A percentile compares a stretch with the other conserved stretches of the same genome.
Evolutionary conservation across 257 asterid species (phyloP).

Genomic region (Striga asiatica): DNA sequence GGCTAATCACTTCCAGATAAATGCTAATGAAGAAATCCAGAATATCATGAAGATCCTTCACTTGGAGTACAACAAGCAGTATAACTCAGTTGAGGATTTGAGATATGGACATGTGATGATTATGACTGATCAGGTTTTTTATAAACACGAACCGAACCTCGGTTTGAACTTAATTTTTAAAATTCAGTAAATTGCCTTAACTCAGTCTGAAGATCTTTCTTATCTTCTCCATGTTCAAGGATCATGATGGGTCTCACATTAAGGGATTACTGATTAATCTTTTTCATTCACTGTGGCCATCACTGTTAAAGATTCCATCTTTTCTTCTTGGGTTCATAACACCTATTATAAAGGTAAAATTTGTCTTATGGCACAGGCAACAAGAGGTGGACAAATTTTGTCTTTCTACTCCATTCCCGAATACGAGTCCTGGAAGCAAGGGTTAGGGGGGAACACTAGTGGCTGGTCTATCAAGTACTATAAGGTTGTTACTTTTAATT

Average conservation of each 20-base stretch:
- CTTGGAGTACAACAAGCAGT: background rate
- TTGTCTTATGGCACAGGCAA: slow-evolving; percentile 16
- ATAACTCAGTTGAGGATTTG: slow-evolving; percentile 23
- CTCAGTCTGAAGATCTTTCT: background rate
- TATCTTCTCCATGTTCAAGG: background rate
- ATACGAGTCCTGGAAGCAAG: slow-evolving; percentile 77
- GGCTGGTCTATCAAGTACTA: slow-evolving; percentile 92
- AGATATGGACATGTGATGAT: slow-evolving; percentile 46
- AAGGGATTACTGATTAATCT: background rate
- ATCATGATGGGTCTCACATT: background rate
- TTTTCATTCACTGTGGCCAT: background rate
- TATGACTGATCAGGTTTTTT: slow-evolving; percentile 1
- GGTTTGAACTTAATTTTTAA: background rate
- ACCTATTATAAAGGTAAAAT: slow-evolving; percentile 46
- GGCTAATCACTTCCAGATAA: slow-evolving; percentile 71
- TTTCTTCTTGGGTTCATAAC: slow-evolving; percentile 88
- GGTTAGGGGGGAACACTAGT: slow-evolving; percentile 42
- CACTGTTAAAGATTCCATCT: slow-evolving; percentile 40
- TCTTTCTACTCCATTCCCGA: slow-evolving; percentile 94
- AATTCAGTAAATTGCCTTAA: background rate
- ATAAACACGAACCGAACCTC: background rate
- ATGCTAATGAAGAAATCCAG: slow-evolving; percentile 62
- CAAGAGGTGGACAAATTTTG: too few relatives aligned
- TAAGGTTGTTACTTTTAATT: too few relatives aligned
- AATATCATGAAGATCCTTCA: background rate